Conservation (phyloP, 495 filamentous ascomycete genomes). For the Geoglossum glabrum region DNA sequence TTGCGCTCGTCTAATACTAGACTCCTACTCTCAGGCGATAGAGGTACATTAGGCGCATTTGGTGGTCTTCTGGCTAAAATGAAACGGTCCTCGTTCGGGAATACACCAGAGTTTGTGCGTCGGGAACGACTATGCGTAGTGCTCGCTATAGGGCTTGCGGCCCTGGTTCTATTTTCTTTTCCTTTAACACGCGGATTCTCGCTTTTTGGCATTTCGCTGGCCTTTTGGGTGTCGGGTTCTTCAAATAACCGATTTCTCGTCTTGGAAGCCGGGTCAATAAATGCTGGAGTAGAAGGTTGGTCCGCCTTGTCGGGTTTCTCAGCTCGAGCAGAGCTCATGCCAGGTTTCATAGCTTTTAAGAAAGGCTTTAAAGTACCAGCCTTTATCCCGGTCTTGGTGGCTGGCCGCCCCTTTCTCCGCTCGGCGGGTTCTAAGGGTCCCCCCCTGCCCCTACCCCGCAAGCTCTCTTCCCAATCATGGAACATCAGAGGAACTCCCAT, state of each 20-base stretch:
- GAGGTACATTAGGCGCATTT: not conserved
- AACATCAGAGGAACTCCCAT: slow-evolving; percentile 53
- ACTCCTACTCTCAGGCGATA: not conserved
- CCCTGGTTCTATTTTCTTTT: not conserved
- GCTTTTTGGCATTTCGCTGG: not conserved
- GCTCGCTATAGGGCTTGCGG: not conserved
- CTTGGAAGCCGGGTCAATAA: not conserved
- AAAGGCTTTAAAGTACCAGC: slow-evolving; percentile 3
- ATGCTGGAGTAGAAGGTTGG: not conserved
- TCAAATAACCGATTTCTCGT: not conserved
- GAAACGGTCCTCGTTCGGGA: not conserved
- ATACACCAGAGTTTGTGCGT: not conserved
- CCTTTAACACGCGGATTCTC: not conserved
- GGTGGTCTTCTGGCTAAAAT: slow-evolving; percentile 2
- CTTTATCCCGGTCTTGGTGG: not conserved
- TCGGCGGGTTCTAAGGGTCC: not conserved
- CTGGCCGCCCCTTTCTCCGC: not conserved
- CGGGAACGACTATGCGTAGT: not conserved
- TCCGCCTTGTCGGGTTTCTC: not conserved
- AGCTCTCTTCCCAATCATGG: slow-evolving; percentile 52
- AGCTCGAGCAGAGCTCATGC: not conserved
- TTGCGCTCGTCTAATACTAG: not conserved
- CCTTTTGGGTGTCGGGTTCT: not conserved
- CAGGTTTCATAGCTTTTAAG: slow-evolving; percentile 2
- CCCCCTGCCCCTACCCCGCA: slow-evolving; percentile 7